A percentile compares a stretch with the other conserved stretches of the same genome.
Conservation (phyloP, 148 eudicot genomes). For the Chenopodium suecicum region DNA sequence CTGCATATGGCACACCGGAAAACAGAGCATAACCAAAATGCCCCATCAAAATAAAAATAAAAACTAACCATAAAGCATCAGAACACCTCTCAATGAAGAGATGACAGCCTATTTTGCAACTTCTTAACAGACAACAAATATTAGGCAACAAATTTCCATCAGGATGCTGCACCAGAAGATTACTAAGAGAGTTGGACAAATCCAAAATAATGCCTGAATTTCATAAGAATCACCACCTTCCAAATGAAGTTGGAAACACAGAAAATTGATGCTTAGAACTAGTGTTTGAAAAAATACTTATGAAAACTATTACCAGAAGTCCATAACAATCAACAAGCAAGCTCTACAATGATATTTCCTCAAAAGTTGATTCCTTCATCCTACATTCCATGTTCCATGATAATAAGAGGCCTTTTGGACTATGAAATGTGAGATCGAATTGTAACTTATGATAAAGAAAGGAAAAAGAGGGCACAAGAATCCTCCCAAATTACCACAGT, state of each 20-base stretch:
- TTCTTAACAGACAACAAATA: neutral
- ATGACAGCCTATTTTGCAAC: neutral
- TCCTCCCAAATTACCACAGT: neutral
- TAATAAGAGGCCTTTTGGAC: neutral
- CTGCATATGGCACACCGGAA: conserved; percentile 4
- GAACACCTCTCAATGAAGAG: neutral
- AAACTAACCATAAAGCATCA: conserved; percentile 2
- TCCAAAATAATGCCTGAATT: neutral
- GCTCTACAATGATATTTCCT: neutral
- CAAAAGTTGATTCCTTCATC: neutral
- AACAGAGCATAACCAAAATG: neutral
- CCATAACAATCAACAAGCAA: neutral
- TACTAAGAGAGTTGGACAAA: neutral
- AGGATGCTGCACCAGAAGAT: neutral
- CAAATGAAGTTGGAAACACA: neutral
- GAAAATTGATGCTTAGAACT: neutral
- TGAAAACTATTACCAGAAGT: neutral
- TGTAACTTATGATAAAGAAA: neutral
- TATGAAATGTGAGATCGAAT: neutral
- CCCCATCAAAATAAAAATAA: neutral
- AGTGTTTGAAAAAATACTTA: neutral
- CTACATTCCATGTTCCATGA: no score
- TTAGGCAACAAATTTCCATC: neutral
- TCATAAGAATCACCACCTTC: neutral
- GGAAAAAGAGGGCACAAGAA: neutral